A percentile compares a stretch with the other conserved stretches of the same genome.
Conservation (phyloP, 1,284 basidiomycete species). For the Vanrija sp. region DNA sequence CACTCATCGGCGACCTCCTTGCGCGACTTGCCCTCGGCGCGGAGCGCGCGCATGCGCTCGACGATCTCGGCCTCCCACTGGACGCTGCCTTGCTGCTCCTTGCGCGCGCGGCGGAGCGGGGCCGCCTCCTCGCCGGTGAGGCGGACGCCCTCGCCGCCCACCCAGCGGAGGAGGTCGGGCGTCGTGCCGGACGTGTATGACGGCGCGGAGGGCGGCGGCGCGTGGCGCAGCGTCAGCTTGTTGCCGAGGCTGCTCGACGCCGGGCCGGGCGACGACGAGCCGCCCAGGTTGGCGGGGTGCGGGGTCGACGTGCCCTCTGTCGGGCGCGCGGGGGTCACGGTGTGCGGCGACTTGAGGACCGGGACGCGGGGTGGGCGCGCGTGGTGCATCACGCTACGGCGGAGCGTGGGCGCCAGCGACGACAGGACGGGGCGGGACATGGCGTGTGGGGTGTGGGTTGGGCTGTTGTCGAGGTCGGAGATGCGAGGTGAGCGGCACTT, state of each 20-base stretch:
- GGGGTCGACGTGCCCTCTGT: slow-evolving; percentile 41
- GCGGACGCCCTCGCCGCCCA: slow-evolving; percentile 25
- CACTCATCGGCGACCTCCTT: slow-evolving; percentile 36
- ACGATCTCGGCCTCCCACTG: slow-evolving; percentile 27
- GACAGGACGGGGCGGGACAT: slow-evolving; percentile 14
- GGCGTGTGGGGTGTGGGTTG: neutral
- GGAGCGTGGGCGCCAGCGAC: slow-evolving; percentile 1
- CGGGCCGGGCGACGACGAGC: neutral
- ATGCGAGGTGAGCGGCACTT: too few species aligned
- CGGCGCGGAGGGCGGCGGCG: slow-evolving; percentile 41
- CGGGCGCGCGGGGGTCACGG: slow-evolving; percentile 23
- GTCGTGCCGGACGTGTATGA: slow-evolving; percentile 37
- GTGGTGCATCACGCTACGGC: slow-evolving; percentile 33
- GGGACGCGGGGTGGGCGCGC: slow-evolving; percentile 41
- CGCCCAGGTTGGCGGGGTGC: slow-evolving; percentile 14
- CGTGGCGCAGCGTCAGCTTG: slow-evolving; percentile 37
- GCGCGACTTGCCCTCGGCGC: slow-evolving; percentile 28
- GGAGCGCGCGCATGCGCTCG: slow-evolving; percentile 24
- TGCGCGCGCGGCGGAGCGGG: slow-evolving; percentile 4
- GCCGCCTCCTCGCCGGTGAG: slow-evolving; percentile 35
- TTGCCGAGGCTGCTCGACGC: slow-evolving; percentile 15
- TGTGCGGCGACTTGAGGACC: slow-evolving; percentile 29
- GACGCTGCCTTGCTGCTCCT: neutral
- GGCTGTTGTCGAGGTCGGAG: neutral
- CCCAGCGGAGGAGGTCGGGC: slow-evolving; percentile 39